Conservation (phyloP, 257 asterid species). For the Jacaranda copaia region DNA sequence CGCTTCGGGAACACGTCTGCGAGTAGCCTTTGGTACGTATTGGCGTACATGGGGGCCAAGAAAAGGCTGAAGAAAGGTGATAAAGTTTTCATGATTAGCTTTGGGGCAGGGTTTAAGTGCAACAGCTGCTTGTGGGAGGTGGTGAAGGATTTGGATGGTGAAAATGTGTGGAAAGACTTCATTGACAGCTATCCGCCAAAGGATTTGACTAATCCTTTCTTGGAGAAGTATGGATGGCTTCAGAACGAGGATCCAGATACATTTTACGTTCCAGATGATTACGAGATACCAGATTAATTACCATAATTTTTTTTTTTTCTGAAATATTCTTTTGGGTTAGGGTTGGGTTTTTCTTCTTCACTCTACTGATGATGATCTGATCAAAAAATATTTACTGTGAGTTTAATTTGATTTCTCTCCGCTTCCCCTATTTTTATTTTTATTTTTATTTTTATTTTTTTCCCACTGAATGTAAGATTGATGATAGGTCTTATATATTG, state of each 20-base stretch:
- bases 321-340: too few species aligned
- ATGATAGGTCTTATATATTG: too few species aligned
- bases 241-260: conserved; percentile 68
- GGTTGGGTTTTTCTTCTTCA: too few species aligned
- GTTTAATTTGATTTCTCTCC: too few species aligned
- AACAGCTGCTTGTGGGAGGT: conserved; percentile 94
- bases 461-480: too few species aligned
- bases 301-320: background rate
- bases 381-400: too few species aligned
- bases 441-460: too few species aligned
- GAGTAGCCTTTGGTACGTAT: conserved; percentile 85
- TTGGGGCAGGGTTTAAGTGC: conserved; percentile 97
- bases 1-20: conserved; percentile 97
- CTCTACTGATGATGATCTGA: too few species aligned
- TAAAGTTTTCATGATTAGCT: conserved; percentile 77
- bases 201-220: conserved; percentile 67
- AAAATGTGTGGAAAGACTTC: conserved; percentile 69
- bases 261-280: conserved; percentile 62
- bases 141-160: conserved; percentile 65
- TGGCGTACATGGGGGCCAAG: conserved; percentile 92
- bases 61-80: conserved; percentile 79
- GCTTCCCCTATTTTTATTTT: background rate
- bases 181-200: conserved; percentile 65
- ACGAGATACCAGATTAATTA: conserved; percentile 59
- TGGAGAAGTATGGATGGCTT: conserved; percentile 88